Evolutionary conservation across 2,329 filamentous ascomycete genomes (phyloP).

Genomic region (Cladosporium sp.): DNA sequence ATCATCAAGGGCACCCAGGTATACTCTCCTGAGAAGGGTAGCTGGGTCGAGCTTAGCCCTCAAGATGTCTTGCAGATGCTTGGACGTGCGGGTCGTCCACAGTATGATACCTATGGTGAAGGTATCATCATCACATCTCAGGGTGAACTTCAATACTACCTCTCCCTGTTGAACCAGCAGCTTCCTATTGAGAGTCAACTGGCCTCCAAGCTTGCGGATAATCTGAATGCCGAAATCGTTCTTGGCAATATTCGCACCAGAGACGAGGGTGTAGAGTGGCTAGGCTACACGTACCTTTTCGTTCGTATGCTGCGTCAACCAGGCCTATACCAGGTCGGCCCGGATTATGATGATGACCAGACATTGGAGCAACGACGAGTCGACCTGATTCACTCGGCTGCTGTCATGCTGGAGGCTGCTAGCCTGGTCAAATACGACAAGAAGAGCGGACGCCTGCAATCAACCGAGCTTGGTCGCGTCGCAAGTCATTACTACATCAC

Average conservation of each 20-base stretch:
- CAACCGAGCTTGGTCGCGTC: constrained; percentile 90
- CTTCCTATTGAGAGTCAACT: constrained; percentile 96
- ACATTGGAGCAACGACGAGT: constrained; percentile 93
- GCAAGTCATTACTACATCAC: constrained; percentile 99
- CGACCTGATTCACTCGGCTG: constrained; percentile 94
- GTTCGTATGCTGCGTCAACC: constrained; percentile 96
- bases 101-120: constrained; percentile 96
- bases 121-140: constrained; percentile 98
- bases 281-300: constrained; percentile 96
- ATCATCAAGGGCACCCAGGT: constrained; percentile 98
- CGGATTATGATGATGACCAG: constrained; percentile 90
- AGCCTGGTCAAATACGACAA: constrained; percentile 94
- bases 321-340: constrained; percentile 88
- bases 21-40: constrained; percentile 97
- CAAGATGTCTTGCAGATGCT: constrained; percentile 99
- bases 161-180: constrained; percentile 94
- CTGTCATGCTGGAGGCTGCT: constrained; percentile 78
- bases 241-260: constrained; percentile 86
- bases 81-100: constrained; percentile 89
- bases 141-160: constrained; percentile 91
- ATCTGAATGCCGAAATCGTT: constrained; percentile 93
- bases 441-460: constrained; percentile 80
- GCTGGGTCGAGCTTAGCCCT: constrained; percentile 95
- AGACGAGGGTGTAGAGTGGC: constrained; percentile 97
- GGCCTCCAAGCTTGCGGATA: constrained; percentile 87